Evolutionary conservation across 805 yeast species (phyloP), one percentile per base, ranked within the genome.

Genomic region (Pichia scutulata): DNA sequence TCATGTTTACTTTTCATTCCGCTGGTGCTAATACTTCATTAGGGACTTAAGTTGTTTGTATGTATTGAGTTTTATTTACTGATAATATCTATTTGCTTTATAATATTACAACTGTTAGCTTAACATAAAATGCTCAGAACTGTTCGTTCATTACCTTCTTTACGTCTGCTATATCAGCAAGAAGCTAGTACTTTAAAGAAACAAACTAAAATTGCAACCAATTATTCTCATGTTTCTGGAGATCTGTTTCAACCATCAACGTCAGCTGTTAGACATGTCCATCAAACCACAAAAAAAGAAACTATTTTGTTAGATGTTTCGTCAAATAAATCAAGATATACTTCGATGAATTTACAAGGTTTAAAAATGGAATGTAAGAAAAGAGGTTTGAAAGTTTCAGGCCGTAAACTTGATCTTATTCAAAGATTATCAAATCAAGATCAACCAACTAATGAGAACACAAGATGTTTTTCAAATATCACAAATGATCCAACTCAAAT

Each of bases 361-460:
- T 70, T 83, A 56, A 81, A 78, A 60, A 63, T 62, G 47, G 87
- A 82, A 60, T 81, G 87, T 61, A 76, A 77, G 50, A 69, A 67
- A 50, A 73, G 83, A 53, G 86, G 86, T 0, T 63, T 83, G 52
- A 79, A 76, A 57, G 75, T 81, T 0, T 67, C 78, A n/a, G 89
- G 89, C 14, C 72, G 72, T 46, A 83, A 83, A 59, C 63, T 74
- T 10, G 87, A 83, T 28, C 65, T 83, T 23, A 70, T 82, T 24
- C 70, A 68, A 51, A 59, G 72, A 55, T 51, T 69, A 41, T 41
- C 50, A 12, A 45, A 47, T 7, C 48, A 50, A 46, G 57, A 55
- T 37, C 44, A 50, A n/a, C 14, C 28, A 18, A 48, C 48, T 10
- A 16, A 39, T 19, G 55, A 51, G 9, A 48, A 37, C 36, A n/a